phyloP scores from a whole-genome alignment of 345 rosid genomes.

The Alliaria petiolata region DNA sequence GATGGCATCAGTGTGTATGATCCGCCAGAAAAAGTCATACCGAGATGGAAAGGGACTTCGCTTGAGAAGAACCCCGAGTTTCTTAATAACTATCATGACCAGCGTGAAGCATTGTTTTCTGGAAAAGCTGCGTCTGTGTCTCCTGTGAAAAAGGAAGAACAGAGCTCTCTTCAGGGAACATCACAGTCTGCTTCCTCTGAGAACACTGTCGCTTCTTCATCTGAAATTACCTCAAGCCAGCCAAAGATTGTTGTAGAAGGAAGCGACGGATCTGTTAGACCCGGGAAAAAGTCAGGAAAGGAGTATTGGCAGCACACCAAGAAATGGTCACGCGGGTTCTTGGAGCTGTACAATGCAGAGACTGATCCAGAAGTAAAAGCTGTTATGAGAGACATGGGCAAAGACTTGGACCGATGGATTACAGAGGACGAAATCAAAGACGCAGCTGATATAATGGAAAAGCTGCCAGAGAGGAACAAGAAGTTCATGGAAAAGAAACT shows the following conservation, averaged over 20 bases:
- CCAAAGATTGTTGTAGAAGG: constrained; percentile 68
- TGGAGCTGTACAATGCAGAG: constrained; percentile 79
- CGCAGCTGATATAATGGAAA: constrained; percentile 67
- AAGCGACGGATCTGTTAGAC: constrained; percentile 78
- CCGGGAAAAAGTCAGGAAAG: constrained; percentile 80
- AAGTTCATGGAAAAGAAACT: constrained; percentile 72
- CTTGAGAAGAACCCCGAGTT: constrained; percentile 58
- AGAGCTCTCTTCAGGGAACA: constrained; percentile 37
- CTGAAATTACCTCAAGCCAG: constrained; percentile 34
- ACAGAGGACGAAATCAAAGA: constrained; percentile 87
- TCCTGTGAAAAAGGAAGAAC: constrained; percentile 39
- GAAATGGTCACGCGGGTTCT: constrained; percentile 86
- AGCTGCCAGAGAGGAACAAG: constrained; percentile 57
- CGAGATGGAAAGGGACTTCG: constrained; percentile 80
- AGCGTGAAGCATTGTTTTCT: constrained; percentile 43
- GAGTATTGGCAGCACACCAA: constrained; percentile 92
- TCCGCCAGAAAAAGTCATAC: constrained; percentile 71
- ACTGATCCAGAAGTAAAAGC: constrained; percentile 81
- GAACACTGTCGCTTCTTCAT: constrained; percentile 33
- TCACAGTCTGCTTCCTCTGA: constrained; percentile 29
- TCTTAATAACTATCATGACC: constrained; percentile 46
- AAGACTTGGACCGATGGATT: constrained; percentile 89
- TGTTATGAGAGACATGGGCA: constrained; percentile 78
- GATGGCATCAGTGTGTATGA: constrained; percentile 87
- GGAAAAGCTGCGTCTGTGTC: constrained; percentile 38